Percentiles rank a stretch among this genome's conserved stretches.
These are phyloP conservation scores for Houttuynia cordata DNA, from an alignment of 164 flowering plant species.

Conservation along the genomic window DNA sequence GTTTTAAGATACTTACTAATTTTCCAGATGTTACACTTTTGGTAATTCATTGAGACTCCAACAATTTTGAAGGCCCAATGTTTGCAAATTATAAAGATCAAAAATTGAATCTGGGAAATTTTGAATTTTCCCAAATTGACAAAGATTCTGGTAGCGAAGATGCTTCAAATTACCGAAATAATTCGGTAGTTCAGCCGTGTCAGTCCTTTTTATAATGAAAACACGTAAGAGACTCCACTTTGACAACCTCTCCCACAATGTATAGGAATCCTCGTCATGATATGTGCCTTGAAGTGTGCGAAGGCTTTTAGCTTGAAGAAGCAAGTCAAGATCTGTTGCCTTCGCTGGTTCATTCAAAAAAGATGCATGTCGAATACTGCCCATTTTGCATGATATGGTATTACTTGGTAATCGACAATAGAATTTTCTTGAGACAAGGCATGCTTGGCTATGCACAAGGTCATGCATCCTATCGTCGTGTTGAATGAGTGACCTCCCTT, in stretches of 20 bases:
- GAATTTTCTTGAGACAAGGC: not conserved
- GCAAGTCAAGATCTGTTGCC: not conserved
- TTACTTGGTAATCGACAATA: not conserved
- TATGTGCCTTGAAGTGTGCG: not conserved
- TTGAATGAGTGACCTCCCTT: not conserved
- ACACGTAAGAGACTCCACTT: not conserved
- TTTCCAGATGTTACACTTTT: no score
- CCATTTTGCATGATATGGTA: not conserved
- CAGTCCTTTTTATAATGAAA: not conserved
- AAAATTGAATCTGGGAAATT: constrained; percentile 1
- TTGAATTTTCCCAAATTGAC: not conserved
- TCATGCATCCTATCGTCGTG: not conserved
- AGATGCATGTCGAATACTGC: not conserved
- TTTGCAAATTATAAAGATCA: constrained; percentile 1
- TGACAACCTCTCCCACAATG: not conserved
- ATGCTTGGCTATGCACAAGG: not conserved
- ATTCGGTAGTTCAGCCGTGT: not conserved
- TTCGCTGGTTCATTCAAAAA: not conserved
- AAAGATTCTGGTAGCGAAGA: constrained; percentile 3
- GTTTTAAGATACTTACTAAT: no score
- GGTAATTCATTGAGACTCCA: not conserved
- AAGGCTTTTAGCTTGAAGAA: not conserved
- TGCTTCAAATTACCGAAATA: constrained; percentile 1
- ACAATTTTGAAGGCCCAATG: not conserved
- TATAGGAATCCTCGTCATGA: no score